These are phyloP conservation scores for Fonsecaea monophora DNA, from an alignment of 2,329 filamentous ascomycete species.

Conservation along the genomic window DNA sequence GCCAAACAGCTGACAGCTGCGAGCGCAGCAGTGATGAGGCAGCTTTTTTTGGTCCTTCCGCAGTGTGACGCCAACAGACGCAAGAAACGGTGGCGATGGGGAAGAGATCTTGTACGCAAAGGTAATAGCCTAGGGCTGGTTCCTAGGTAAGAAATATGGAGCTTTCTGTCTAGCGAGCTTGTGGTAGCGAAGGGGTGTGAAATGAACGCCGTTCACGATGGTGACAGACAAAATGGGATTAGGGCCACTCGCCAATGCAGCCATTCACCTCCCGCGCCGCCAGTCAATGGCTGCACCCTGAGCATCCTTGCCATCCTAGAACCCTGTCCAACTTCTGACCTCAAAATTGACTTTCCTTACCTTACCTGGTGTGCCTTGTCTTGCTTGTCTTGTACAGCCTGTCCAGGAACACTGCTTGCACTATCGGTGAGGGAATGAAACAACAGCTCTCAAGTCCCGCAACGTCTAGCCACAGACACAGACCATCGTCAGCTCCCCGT, in stretches of 20 bases:
- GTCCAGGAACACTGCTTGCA: neutral
- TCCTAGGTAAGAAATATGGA: neutral
- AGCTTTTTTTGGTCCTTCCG: neutral
- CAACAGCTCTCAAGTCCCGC: neutral
- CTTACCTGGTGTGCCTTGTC: neutral
- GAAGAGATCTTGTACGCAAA: neutral
- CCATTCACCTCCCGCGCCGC: neutral
- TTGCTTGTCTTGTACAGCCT: neutral
- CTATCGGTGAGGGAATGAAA: conserved; percentile 6
- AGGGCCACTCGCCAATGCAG: neutral
- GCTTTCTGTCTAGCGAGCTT: neutral
- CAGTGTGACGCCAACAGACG: neutral
- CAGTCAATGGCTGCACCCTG: neutral
- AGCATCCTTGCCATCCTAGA: neutral
- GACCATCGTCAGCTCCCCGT: neutral
- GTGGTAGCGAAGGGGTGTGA: neutral
- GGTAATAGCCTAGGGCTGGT: neutral
- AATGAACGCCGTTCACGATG: neutral
- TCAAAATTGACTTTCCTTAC: conserved; percentile 3
- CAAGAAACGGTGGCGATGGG: neutral
- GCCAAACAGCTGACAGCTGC: conserved; percentile 8
- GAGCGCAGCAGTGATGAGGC: neutral
- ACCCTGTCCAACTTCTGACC: conserved; percentile 13
- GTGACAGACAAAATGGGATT: neutral
- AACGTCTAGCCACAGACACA: neutral